Conservation (phyloP, 2,329 filamentous ascomycete genomes). For the Colletotrichum spaethianum region DNA sequence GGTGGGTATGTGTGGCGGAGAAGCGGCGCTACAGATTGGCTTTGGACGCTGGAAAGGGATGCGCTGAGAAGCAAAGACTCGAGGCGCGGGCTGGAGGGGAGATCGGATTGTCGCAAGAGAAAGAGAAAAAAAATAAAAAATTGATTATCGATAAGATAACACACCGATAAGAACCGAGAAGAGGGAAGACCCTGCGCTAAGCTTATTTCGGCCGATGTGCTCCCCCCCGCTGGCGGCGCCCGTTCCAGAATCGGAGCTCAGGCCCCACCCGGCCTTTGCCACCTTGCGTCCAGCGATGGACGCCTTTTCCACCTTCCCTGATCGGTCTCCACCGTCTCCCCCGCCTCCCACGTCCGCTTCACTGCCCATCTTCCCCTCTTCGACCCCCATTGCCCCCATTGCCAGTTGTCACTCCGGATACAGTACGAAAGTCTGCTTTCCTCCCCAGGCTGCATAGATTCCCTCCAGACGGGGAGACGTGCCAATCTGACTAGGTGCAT, state of each 20-base stretch:
- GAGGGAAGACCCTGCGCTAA: slow-evolving; percentile 18
- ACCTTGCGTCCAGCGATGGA: too few species aligned
- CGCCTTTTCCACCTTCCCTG: slow-evolving; percentile 5
- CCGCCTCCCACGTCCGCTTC: slow-evolving; percentile 15
- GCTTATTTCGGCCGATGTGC: neutral
- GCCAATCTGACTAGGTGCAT: slow-evolving; percentile 9
- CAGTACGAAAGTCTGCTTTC: neutral
- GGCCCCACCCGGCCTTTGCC: slow-evolving; percentile 21
- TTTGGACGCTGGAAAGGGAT: slow-evolving; percentile 3
- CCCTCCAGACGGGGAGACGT: neutral
- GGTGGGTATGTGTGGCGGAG: neutral
- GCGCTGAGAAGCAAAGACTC: slow-evolving; percentile 5
- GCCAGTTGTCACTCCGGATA: slow-evolving; percentile 23
- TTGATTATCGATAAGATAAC: slow-evolving; percentile 32
- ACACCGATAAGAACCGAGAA: neutral
- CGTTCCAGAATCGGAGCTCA: slow-evolving; percentile 22
- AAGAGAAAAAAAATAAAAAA: slow-evolving; percentile 11
- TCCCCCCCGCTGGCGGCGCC: neutral
- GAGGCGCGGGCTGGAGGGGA: neutral
- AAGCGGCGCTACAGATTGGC: neutral
- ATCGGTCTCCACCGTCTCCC: slow-evolving; percentile 17
- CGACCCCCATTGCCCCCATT: slow-evolving; percentile 9
- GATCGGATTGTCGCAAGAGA: slow-evolving; percentile 7
- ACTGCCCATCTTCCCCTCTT: neutral
- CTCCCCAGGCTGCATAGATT: neutral